Evolutionary conservation across 148 eudicot species (phyloP).

Genomic region (Arbutus unedo): DNA sequence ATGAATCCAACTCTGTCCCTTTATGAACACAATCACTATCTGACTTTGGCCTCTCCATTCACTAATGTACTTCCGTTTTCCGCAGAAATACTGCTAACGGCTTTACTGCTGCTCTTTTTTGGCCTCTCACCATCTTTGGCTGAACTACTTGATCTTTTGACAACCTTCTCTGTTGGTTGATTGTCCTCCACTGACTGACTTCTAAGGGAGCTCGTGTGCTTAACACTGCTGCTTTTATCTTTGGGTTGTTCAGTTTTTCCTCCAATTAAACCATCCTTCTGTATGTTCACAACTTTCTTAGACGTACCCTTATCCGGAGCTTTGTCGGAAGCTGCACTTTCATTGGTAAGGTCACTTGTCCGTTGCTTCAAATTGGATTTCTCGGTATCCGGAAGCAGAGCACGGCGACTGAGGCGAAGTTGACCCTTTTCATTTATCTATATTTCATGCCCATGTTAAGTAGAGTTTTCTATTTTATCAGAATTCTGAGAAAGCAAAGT

Average conservation of each 20-base stretch:
- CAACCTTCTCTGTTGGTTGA: conserved; percentile 38
- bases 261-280: conserved; percentile 29
- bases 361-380: conserved; percentile 50
- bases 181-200: conserved; percentile 25
- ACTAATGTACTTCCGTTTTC: conserved; percentile 47
- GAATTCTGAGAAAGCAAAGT: not conserved
- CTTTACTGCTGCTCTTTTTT: conserved; percentile 43
- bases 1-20: not conserved
- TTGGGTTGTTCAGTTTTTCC: conserved; percentile 29
- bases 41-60: conserved; percentile 68
- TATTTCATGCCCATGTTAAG: conserved; percentile 1
- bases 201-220: conserved; percentile 21
- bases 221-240: conserved; percentile 17
- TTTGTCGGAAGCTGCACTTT: conserved; percentile 32
- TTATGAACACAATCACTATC: conserved; percentile 23
- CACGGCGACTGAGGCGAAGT: conserved; percentile 88
- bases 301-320: conserved; percentile 33
- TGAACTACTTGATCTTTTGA: conserved; percentile 32
- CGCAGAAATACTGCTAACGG: conserved; percentile 23
- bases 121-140: conserved; percentile 32
- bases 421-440: conserved; percentile 96
- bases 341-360: conserved; percentile 37
- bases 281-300: conserved; percentile 24
- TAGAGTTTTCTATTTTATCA: not conserved
- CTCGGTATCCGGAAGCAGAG: conserved; percentile 74